A percentile compares a stretch with the other conserved stretches of the same genome.
Conservation (phyloP, 805 yeast genomes). For the Komagataella mondaviorum region DNA sequence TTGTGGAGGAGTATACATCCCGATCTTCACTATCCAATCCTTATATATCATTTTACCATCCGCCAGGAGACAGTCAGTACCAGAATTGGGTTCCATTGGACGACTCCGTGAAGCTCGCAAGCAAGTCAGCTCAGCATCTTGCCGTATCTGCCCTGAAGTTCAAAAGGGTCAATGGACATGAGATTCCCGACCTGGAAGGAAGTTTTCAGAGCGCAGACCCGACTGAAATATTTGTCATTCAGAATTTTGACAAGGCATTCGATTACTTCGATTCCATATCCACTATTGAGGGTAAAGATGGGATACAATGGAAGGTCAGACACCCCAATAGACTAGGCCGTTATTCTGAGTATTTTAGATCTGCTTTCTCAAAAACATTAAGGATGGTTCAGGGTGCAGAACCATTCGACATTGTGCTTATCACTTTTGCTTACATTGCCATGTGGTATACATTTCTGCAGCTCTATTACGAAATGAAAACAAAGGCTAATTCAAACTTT, state of each 20-base stretch:
- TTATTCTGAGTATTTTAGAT: constrained; percentile 36
- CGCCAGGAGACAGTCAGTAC: constrained; percentile 18
- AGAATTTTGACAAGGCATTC: constrained; percentile 12
- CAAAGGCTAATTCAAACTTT: constrained; percentile 64
- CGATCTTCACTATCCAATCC: constrained; percentile 3
- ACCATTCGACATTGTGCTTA: constrained; percentile 68
- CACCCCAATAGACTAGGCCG: constrained; percentile 41
- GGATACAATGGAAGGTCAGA: constrained; percentile 49
- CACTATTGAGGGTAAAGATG: constrained; percentile 18
- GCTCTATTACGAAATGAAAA: constrained; percentile 63
- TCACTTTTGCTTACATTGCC: constrained; percentile 70
- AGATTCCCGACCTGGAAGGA: constrained; percentile 26
- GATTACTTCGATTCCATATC: constrained; percentile 10
- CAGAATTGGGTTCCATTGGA: constrained; percentile 35
- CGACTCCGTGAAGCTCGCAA: constrained; percentile 18
- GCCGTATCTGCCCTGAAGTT: constrained; percentile 47
- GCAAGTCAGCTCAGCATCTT: constrained; percentile 29
- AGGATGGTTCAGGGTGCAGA: constrained; percentile 59
- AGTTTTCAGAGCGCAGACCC: constrained; percentile 25
- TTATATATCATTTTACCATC: constrained; percentile 20
- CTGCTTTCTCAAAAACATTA: constrained; percentile 24
- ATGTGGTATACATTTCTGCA: constrained; percentile 76
- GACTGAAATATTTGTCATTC: constrained; percentile 26
- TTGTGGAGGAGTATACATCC: constrained; percentile 48
- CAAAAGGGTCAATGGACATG: constrained; percentile 26